A percentile compares a stretch with the other conserved stretches of the same genome.
Conservation (phyloP, 345 rosid genomes). For the Salix exigua region DNA sequence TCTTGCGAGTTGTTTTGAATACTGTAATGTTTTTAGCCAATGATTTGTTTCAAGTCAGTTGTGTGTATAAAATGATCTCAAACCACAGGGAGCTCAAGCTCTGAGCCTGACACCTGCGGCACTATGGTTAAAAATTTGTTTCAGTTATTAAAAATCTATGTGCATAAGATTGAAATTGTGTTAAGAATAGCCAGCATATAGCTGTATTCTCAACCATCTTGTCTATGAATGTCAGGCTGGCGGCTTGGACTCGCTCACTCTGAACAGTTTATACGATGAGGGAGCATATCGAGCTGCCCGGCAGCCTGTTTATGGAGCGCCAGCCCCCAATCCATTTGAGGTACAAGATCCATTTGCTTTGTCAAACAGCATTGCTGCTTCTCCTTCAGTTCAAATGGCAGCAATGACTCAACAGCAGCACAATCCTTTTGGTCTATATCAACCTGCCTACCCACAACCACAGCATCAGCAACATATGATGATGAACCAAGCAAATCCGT, state of each 20-base stretch:
- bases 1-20: neutral
- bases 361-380: conserved; percentile 47
- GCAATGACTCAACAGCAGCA: conserved; percentile 47
- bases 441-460: conserved; percentile 45
- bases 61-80: neutral
- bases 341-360: conserved; percentile 66
- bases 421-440: conserved; percentile 71
- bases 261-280: conserved; percentile 80
- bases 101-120: neutral
- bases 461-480: conserved; percentile 46
- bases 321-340: conserved; percentile 91
- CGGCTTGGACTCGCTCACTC: conserved; percentile 84
- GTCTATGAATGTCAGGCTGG: conserved; percentile 57
- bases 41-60: neutral
- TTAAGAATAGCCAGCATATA: neutral
- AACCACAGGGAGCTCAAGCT: neutral
- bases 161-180: neutral
- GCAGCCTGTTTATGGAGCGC: conserved; percentile 70
- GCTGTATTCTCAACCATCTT: neutral
- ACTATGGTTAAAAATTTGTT: neutral
- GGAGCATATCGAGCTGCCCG: conserved; percentile 81
- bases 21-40: neutral
- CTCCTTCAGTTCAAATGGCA: conserved; percentile 56
- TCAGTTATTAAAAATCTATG: neutral
- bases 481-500: conserved; percentile 63